phyloP scores from a whole-genome alignment of 257 asterid species.

The Fraxinus cuspidata region DNA sequence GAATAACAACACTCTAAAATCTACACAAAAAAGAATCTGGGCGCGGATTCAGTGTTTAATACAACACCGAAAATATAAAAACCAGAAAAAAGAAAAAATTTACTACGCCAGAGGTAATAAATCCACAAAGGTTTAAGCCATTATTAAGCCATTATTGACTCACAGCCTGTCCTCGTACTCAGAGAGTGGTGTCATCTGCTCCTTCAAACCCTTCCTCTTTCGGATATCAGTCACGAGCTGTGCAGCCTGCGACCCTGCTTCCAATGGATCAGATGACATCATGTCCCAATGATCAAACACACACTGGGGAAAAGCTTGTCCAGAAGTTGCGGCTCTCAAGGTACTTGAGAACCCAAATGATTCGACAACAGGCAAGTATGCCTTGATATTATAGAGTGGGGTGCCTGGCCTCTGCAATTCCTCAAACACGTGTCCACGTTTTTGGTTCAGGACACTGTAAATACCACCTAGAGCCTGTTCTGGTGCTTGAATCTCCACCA shows the following conservation, averaged over 20 bases:
- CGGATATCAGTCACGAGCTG: slow-evolving; percentile 38
- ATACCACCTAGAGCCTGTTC: slow-evolving; percentile 55
- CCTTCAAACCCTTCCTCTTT: slow-evolving; percentile 53
- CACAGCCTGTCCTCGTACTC: slow-evolving; percentile 48
- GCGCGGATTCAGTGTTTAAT: neutral
- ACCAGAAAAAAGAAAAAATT: neutral
- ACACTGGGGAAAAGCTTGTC: slow-evolving; percentile 51
- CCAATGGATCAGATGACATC: slow-evolving; percentile 50
- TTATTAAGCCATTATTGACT: slow-evolving; percentile 1
- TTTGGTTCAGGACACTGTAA: slow-evolving; percentile 52
- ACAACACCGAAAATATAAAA: neutral
- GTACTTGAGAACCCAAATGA: slow-evolving; percentile 53
- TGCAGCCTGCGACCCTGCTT: slow-evolving; percentile 42
- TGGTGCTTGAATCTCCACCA: slow-evolving; percentile 52
- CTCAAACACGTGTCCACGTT: slow-evolving; percentile 51
- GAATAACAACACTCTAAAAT: neutral
- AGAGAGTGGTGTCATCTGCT: slow-evolving; percentile 50
- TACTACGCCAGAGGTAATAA: neutral
- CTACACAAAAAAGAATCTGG: neutral
- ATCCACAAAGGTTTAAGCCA: neutral
- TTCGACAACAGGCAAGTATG: slow-evolving; percentile 43
- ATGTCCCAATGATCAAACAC: slow-evolving; percentile 56
- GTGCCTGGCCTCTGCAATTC: slow-evolving; percentile 52
- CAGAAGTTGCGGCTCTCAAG: slow-evolving; percentile 45
- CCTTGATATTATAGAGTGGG: slow-evolving; percentile 51